Percentiles rank a stretch among this genome's conserved stretches.
Evolutionary conservation across 2,329 filamentous ascomycete species (phyloP).

Genomic region (Tolypocladium ophioglossoides): DNA sequence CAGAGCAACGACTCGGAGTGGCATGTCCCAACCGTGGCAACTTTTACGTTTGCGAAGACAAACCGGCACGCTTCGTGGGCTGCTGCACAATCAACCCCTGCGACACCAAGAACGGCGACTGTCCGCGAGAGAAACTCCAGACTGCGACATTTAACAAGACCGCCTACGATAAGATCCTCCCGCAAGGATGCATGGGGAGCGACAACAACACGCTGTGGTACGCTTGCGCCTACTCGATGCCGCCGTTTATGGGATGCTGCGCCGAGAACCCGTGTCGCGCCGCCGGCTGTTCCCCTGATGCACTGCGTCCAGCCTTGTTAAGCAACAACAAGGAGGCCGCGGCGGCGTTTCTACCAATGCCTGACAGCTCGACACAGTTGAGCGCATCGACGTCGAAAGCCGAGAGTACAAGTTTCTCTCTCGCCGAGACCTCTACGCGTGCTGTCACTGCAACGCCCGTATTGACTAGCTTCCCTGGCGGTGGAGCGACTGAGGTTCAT

Average conservation of each 20-base stretch:
- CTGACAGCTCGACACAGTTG: neutral
- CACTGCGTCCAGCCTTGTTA: neutral
- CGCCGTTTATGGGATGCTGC: slow-evolving; percentile 30
- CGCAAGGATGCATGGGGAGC: slow-evolving; percentile 19
- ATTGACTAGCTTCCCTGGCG: too few relatives aligned
- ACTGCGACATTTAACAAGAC: slow-evolving; percentile 16
- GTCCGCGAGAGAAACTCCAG: slow-evolving; percentile 16
- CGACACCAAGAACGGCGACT: slow-evolving; percentile 16
- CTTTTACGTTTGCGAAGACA: slow-evolving; percentile 26
- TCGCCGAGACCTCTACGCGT: neutral
- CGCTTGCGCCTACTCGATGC: slow-evolving; percentile 15
- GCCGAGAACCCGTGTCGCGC: slow-evolving; percentile 10
- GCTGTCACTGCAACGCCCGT: neutral
- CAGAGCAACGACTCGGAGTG: neutral
- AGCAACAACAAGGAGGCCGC: neutral
- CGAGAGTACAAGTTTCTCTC: neutral
- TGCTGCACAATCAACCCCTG: slow-evolving; percentile 29
- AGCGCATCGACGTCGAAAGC: neutral
- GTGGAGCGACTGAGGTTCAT: neutral
- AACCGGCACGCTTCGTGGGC: slow-evolving; percentile 24
- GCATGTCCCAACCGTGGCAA: neutral
- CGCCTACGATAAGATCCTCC: slow-evolving; percentile 14
- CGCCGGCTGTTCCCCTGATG: neutral
- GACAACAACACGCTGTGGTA: slow-evolving; percentile 18
- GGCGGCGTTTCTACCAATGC: neutral